Base-by-base conservation (phyloP, 1,284 basidiomycete genomes). In the Tetrapyrgos nigripes region DNA sequence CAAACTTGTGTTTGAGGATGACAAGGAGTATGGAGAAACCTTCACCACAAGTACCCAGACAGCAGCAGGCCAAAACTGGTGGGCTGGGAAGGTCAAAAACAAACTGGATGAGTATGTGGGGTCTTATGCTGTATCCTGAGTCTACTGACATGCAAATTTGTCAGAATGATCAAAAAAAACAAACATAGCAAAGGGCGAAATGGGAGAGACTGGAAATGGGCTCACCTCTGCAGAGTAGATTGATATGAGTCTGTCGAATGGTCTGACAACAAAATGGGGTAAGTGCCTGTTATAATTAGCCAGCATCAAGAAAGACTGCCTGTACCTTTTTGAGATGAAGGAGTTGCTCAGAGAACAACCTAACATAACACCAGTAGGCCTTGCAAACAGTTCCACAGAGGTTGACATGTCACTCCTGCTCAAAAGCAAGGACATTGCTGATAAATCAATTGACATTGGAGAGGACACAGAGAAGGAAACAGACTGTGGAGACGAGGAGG, bases 191-290 rank as follows among this genome's bases (percentile, higher is more conserved):
- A 33, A 33, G 14, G 31, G 14, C 8, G 58, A 45, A n/a, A 48
- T 62, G 47, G 60, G 60, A 3, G 14, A 59, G 47, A 62, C 60
- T 6, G 60, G 60, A 45, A 53, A 21, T 40, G 58, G 60, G 26
- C 55, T 62, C 26, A 40, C 23, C 3, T 28, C 28, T 45, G 60
- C 28, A 31, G 60, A 50, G 24, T 45, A 62, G 31, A 62, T 62
- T 24, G 53, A 62, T 35, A 62, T 56, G 57, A 35, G n/a, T 21
- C 4, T 46, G 31, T 23, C 43, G 17, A 62, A 62, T 44, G 19
- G 29, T 10, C 55, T 62, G 28, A 62, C 60, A 29, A 59, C 54
- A 21, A 50, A 58, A 28, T 61, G 60, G 60, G 51, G 60, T 61
- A 54, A n/a, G 52, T 58, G 4, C 6, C 8, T 24, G 40, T 14